phyloP scores from a whole-genome alignment of 805 yeast species.

The Peterozyma toletana region DNA sequence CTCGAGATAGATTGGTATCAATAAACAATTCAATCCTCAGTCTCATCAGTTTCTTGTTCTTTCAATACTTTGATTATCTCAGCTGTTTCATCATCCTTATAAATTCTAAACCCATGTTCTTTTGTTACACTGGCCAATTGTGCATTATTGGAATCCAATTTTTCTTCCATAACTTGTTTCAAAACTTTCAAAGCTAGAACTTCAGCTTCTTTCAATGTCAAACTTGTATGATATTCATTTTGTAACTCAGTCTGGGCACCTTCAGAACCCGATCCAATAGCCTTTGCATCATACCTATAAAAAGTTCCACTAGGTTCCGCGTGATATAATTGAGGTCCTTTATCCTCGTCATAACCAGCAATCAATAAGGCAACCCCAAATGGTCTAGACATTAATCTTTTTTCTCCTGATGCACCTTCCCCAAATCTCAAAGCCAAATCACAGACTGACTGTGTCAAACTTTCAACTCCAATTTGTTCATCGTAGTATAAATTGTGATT shows the following conservation, averaged over 20 bases:
- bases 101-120: constrained; percentile 79
- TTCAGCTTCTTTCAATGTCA: constrained; percentile 92
- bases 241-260: constrained; percentile 98
- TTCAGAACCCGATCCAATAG: constrained; percentile 97
- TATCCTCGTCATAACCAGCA: constrained; percentile 89
- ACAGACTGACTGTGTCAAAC: constrained; percentile 93
- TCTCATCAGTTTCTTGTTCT: constrained; percentile 52
- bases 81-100: constrained; percentile 76
- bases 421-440: constrained; percentile 95
- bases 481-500: constrained; percentile 87
- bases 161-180: constrained; percentile 99
- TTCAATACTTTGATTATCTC: constrained; percentile 72
- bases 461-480: constrained; percentile 87
- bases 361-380: constrained; percentile 96
- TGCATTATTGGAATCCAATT: constrained; percentile 88
- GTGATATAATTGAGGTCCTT: constrained; percentile 94
- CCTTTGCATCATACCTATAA: constrained; percentile 96
- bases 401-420: constrained; percentile 95
- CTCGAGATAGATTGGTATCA: not conserved
- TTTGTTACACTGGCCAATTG: constrained; percentile 91
- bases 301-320: constrained; percentile 99
- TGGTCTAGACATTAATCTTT: constrained; percentile 94
- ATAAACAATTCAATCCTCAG: constrained; percentile 8
- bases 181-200: constrained; percentile 77
- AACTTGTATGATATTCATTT: constrained; percentile 89